phyloP scores from a whole-genome alignment of 495 filamentous ascomycete species.

The Evansstolkia leycettana region DNA sequence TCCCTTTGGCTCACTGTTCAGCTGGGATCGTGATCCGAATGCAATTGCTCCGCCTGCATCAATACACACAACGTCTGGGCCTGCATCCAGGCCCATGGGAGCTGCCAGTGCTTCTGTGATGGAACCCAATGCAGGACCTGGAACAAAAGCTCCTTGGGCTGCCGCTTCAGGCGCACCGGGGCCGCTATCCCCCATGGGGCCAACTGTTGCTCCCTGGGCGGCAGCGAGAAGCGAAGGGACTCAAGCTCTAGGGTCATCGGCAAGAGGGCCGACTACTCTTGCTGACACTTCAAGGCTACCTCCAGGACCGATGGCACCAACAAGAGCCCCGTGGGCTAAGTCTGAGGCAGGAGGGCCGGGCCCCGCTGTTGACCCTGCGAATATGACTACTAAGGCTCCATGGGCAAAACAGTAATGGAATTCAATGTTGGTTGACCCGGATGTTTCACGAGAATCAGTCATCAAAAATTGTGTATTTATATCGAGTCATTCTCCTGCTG shows the following conservation, averaged over 20 bases:
- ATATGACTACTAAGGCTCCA: conserved; percentile 27
- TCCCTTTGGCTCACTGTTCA: conserved; percentile 66
- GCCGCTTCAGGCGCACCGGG: conserved; percentile 7
- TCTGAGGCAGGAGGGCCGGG: conserved; percentile 9
- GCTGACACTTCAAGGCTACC: conserved; percentile 23
- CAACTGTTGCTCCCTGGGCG: conserved; percentile 35
- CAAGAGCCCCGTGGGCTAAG: conserved; percentile 33
- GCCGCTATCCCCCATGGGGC: conserved; percentile 10
- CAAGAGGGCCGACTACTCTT: conserved; percentile 6
- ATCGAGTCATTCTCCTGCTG: too few relatives aligned
- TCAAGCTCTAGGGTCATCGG: background rate
- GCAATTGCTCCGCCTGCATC: conserved; percentile 33
- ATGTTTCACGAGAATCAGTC: too few relatives aligned
- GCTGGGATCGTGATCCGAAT: conserved; percentile 64
- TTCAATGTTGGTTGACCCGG: too few relatives aligned
- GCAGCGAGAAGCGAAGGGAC: conserved; percentile 4
- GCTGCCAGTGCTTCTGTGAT: conserved; percentile 5
- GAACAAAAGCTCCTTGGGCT: conserved; percentile 39
- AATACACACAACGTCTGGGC: conserved; percentile 49
- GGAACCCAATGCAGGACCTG: conserved; percentile 6
- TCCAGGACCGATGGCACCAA: conserved; percentile 28
- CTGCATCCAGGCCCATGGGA: conserved; percentile 21
- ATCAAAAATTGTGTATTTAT: too few relatives aligned
- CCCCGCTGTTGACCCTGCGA: conserved; percentile 8
- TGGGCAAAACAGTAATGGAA: conserved; percentile 12